These are phyloP conservation scores for Microthlaspi erraticum DNA, from an alignment of 345 rosid genomes.

Conservation along the genomic window DNA sequence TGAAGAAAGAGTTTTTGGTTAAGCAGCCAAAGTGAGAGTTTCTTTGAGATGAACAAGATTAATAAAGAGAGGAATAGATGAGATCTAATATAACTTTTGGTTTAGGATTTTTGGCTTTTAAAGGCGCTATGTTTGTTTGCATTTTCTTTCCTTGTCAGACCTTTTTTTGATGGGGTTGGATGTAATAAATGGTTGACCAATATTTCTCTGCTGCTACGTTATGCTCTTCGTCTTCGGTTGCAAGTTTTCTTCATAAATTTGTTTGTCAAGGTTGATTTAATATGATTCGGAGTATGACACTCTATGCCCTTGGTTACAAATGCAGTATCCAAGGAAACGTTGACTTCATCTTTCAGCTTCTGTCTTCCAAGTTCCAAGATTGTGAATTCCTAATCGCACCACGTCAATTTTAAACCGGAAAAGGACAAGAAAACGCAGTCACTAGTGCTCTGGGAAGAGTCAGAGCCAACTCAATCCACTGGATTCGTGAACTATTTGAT, in stretches of 20 bases:
- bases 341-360: too few relatives aligned
- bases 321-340: too few relatives aligned
- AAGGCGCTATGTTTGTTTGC: conserved; percentile 16
- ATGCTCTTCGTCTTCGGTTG: too few relatives aligned
- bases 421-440: too few relatives aligned
- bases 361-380: too few relatives aligned
- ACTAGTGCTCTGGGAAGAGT: too few relatives aligned
- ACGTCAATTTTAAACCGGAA: too few relatives aligned
- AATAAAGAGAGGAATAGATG: conserved; percentile 27
- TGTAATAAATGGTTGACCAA: conserved; percentile 22
- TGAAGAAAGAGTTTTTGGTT: conserved; percentile 2
- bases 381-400: too few relatives aligned
- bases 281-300: background rate
- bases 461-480: too few relatives aligned
- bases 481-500: too few relatives aligned
- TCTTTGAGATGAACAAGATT: conserved; percentile 27
- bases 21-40: conserved; percentile 8
- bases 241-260: background rate
- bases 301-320: too few relatives aligned
- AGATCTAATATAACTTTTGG: background rate
- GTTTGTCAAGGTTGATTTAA: background rate
- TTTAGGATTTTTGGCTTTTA: conserved; percentile 30
- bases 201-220: background rate
- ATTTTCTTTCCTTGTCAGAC: conserved; percentile 22
- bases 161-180: background rate